These are phyloP conservation scores for Candida maesae DNA, from an alignment of 805 yeast genomes.

Conservation along the genomic window DNA sequence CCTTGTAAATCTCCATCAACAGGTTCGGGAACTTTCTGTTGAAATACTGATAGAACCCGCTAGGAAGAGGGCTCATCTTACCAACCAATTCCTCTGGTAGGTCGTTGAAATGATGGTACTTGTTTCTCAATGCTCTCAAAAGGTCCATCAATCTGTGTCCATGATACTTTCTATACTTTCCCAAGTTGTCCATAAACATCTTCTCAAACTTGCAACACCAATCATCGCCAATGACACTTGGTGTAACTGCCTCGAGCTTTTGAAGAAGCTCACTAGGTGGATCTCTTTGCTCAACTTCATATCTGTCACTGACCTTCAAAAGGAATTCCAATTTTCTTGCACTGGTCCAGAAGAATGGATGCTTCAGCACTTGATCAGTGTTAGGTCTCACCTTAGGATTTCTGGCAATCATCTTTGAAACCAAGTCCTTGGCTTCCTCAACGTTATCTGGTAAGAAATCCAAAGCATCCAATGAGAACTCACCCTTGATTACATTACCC, in stretches of 20 bases:
- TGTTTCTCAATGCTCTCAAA: slow-evolving; percentile 85
- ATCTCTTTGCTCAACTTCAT: slow-evolving; percentile 79
- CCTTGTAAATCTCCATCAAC: slow-evolving; percentile 67
- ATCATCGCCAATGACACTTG: slow-evolving; percentile 53
- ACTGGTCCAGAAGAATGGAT: slow-evolving; percentile 85
- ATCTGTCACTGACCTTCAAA: slow-evolving; percentile 83
- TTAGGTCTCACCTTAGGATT: slow-evolving; percentile 72
- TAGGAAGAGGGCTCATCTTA: slow-evolving; percentile 76
- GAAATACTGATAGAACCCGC: slow-evolving; percentile 80
- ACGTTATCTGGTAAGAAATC: slow-evolving; percentile 34
- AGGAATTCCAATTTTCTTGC: slow-evolving; percentile 78
- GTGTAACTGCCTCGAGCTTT: slow-evolving; percentile 50
- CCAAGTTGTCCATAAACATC: slow-evolving; percentile 76
- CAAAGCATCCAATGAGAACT: slow-evolving; percentile 33
- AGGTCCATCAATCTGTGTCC: slow-evolving; percentile 77
- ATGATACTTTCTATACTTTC: slow-evolving; percentile 86
- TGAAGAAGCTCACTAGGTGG: slow-evolving; percentile 64
- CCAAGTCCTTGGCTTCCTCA: slow-evolving; percentile 69
- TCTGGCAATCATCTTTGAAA: slow-evolving; percentile 62
- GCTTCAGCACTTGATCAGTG: slow-evolving; percentile 62
- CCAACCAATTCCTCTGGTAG: slow-evolving; percentile 62
- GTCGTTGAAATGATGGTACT: slow-evolving; percentile 92
- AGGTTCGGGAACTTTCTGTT: slow-evolving; percentile 71
- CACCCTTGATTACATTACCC: slow-evolving; percentile 76
- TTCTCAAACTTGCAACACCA: slow-evolving; percentile 77